Percentiles rank a stretch among this genome's conserved stretches.
Conservation (phyloP, 352 stramenopile genomes). For the Globisporangium heterothallicum region DNA sequence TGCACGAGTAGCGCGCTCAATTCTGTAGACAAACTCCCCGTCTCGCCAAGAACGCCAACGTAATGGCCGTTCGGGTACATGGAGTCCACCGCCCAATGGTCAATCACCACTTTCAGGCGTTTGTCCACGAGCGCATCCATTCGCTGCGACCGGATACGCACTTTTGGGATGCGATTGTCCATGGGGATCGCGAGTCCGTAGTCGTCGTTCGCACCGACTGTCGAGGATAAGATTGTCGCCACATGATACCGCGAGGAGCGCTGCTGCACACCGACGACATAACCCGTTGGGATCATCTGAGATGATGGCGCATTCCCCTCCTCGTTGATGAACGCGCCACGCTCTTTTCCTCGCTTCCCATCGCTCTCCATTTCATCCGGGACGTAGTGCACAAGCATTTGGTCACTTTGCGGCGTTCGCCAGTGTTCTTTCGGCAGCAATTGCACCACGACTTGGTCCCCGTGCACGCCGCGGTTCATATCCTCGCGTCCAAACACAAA, state of each 20-base stretch:
- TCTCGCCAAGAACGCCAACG: conserved; percentile 57
- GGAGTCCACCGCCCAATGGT: conserved; percentile 71
- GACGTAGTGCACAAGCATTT: conserved; percentile 65
- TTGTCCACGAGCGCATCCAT: conserved; percentile 73
- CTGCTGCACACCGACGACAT: conserved; percentile 85
- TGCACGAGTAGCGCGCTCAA: conserved; percentile 78
- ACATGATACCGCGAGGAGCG: conserved; percentile 62
- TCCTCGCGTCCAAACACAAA: conserved; percentile 73
- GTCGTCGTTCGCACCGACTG: conserved; percentile 54
- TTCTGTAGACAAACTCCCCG: conserved; percentile 67
- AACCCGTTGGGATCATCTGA: conserved; percentile 53
- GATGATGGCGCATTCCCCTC: no score
- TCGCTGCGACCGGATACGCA: conserved; percentile 74
- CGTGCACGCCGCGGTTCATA: conserved; percentile 97
- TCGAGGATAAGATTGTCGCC: conserved; percentile 67
- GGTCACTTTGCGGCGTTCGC: conserved; percentile 58
- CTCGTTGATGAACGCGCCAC: no score
- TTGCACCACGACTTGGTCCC: conserved; percentile 94
- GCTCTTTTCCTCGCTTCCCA: conserved; percentile 1
- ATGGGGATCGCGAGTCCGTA: conserved; percentile 76
- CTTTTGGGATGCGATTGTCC: conserved; percentile 73
- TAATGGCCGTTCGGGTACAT: conserved; percentile 82
- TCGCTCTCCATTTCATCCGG: conserved; percentile 35
- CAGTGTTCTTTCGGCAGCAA: conserved; percentile 83
- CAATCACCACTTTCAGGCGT: conserved; percentile 77